phyloP scores from a whole-genome alignment of 345 rosid species.

The Acer campestre region DNA sequence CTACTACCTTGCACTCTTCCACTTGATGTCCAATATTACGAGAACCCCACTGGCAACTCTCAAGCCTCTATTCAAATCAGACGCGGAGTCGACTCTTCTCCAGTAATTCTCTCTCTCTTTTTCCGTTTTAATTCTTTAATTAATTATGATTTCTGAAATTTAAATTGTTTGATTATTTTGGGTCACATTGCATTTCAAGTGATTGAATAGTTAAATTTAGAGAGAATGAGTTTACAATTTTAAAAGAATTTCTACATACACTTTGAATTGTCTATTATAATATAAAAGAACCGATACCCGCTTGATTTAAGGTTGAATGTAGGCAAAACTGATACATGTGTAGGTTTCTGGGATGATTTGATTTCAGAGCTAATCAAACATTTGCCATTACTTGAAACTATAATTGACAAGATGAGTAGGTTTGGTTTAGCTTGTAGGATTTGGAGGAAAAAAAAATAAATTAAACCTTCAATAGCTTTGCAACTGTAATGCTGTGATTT shows the following conservation, averaged over 20 bases:
- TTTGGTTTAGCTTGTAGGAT: too few relatives aligned
- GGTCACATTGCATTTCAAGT: too few relatives aligned
- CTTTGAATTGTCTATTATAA: not conserved
- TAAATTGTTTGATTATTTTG: not conserved
- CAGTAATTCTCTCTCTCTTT: slow-evolving; percentile 33
- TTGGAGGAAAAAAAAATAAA: too few relatives aligned
- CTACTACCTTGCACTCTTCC: slow-evolving; percentile 72
- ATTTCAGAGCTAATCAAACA: not conserved
- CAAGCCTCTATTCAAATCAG: slow-evolving; percentile 65
- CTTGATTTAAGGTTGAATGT: not conserved
- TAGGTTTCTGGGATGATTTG: not conserved
- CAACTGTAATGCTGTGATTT: not conserved
- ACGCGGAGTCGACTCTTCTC: slow-evolving; percentile 59
- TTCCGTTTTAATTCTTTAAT: not conserved
- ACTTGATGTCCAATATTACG: slow-evolving; percentile 55
- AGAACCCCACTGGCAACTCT: slow-evolving; percentile 54
- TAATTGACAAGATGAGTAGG: too few relatives aligned
- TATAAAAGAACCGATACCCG: not conserved
- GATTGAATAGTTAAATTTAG: too few relatives aligned
- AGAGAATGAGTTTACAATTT: too few relatives aligned
- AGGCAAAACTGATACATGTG: too few relatives aligned
- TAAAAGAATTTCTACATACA: too few relatives aligned
- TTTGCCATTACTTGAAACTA: too few relatives aligned
- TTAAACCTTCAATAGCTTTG: not conserved
- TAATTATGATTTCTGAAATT: too few relatives aligned